Evolutionary conservation across 129 eudicot species (phyloP).

Genomic region (Escallonia rubra): DNA sequence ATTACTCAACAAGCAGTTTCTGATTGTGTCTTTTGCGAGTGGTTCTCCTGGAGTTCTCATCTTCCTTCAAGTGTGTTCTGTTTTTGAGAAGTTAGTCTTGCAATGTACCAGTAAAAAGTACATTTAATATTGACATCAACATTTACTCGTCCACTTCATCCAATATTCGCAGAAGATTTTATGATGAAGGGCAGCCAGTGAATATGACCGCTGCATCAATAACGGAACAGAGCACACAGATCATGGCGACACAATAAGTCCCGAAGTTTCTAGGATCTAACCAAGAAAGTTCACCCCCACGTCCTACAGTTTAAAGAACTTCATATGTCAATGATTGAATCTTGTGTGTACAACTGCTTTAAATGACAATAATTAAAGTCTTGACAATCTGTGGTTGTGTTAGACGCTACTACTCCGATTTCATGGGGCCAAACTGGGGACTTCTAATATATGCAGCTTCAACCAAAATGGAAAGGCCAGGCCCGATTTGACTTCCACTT

Average conservation of each 20-base stretch:
- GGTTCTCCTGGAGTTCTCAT: constrained; percentile 6
- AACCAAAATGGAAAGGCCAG: neutral
- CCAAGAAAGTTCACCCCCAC: too few species aligned
- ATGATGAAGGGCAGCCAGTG: too few species aligned
- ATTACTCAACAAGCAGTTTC: constrained; percentile 6
- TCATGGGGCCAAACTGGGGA: neutral
- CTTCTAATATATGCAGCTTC: neutral
- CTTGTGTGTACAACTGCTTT: neutral
- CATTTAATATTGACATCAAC: neutral
- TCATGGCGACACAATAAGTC: neutral
- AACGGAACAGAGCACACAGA: neutral
- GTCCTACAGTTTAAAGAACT: neutral
- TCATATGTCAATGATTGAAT: neutral
- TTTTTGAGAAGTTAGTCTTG: neutral
- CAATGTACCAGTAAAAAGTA: neutral
- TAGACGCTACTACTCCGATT: neutral
- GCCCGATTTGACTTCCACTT: neutral
- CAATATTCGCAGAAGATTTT: too few species aligned
- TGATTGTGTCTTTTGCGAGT: constrained; percentile 6
- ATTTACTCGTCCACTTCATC: neutral
- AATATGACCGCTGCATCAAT: too few species aligned
- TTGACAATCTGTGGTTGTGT: neutral
- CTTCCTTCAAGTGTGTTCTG: neutral
- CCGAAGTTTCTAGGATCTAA: too few species aligned
- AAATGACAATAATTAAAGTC: neutral